Conservation (phyloP, 352 stramenopile genomes). For the Ophiocytium majus region DNA sequence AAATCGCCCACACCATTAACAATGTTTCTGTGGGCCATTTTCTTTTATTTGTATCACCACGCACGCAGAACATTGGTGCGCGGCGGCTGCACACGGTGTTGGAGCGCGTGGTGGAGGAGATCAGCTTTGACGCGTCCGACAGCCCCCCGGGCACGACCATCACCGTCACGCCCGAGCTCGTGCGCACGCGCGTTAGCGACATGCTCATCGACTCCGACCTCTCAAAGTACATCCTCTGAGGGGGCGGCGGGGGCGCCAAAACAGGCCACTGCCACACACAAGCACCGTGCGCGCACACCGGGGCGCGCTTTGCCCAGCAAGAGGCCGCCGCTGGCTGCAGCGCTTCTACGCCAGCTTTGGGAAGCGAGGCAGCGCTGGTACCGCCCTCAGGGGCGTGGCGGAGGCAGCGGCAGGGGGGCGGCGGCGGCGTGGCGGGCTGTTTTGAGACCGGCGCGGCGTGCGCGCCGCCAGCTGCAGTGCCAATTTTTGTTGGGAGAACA, state of each 20-base stretch:
- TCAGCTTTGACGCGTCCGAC: constrained; percentile 96
- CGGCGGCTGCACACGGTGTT: constrained; percentile 93
- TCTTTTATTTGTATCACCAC: not conserved
- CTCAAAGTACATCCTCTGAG: constrained; percentile 97
- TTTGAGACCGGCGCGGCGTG: too few relatives aligned
- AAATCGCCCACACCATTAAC: too few relatives aligned
- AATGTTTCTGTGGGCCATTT: not conserved
- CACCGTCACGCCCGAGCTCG: constrained; percentile 88
- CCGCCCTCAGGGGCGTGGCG: too few relatives aligned
- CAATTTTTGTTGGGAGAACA: too few relatives aligned
- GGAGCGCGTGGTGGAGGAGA: constrained; percentile 95
- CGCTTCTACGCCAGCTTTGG: not conserved
- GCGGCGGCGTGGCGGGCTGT: too few relatives aligned
- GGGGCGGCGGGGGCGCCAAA: too few relatives aligned
- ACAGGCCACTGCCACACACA: too few relatives aligned
- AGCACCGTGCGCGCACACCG: not conserved
- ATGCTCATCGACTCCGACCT: constrained; percentile 91
- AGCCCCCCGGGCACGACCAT: constrained; percentile 65
- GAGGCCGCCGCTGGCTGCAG: too few relatives aligned
- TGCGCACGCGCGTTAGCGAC: constrained; percentile 84
- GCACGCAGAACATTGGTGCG: constrained; percentile 89
- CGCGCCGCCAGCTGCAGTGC: too few relatives aligned
- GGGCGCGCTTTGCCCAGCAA: too few relatives aligned
- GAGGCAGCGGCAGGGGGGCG: too few relatives aligned
- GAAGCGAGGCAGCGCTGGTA: too few relatives aligned